Conservation (phyloP, 768 basidiomycete species). For the Tricholoma matsutake region DNA sequence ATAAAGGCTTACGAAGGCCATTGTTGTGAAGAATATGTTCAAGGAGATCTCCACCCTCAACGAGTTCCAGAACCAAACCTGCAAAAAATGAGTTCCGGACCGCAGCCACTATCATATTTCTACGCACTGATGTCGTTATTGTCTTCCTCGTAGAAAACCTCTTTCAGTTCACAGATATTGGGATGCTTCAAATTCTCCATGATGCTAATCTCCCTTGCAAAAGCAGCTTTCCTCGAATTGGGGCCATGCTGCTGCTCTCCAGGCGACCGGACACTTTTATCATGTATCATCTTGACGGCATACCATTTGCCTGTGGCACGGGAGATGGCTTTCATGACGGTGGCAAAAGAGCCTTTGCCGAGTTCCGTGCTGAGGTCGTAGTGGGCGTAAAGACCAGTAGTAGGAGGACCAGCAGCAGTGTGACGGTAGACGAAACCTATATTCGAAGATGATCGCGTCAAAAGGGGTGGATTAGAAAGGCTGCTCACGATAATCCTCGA, state of each 20-base stretch:
- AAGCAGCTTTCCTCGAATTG: constrained; percentile 29
- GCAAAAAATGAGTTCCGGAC: constrained; percentile 11
- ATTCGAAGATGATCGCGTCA: background rate
- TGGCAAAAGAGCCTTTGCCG: constrained; percentile 90
- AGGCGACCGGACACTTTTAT: constrained; percentile 33
- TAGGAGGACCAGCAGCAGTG: constrained; percentile 46
- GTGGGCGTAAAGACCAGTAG: constrained; percentile 54
- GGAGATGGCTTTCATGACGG: constrained; percentile 80
- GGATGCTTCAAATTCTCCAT: constrained; percentile 73
- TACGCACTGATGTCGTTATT: constrained; percentile 54
- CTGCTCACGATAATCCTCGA: constrained; percentile 74
- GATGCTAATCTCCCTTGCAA: constrained; percentile 76
- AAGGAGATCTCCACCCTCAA: constrained; percentile 87
- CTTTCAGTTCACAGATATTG: constrained; percentile 78
- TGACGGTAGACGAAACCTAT: constrained; percentile 74
- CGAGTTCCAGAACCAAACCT: constrained; percentile 82
- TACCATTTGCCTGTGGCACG: constrained; percentile 68
- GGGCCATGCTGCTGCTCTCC: constrained; percentile 22
- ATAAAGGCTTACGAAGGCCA: constrained; percentile 53
- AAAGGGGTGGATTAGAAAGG: background rate
- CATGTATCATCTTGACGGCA: constrained; percentile 87
- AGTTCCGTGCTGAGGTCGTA: constrained; percentile 72
- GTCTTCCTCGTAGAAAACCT: constrained; percentile 64
- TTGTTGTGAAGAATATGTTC: constrained; percentile 65
- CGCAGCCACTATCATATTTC: constrained; percentile 18